These are phyloP conservation scores for Filosporella fistucella DNA, from an alignment of 495 filamentous ascomycete genomes.

Conservation along the genomic window DNA sequence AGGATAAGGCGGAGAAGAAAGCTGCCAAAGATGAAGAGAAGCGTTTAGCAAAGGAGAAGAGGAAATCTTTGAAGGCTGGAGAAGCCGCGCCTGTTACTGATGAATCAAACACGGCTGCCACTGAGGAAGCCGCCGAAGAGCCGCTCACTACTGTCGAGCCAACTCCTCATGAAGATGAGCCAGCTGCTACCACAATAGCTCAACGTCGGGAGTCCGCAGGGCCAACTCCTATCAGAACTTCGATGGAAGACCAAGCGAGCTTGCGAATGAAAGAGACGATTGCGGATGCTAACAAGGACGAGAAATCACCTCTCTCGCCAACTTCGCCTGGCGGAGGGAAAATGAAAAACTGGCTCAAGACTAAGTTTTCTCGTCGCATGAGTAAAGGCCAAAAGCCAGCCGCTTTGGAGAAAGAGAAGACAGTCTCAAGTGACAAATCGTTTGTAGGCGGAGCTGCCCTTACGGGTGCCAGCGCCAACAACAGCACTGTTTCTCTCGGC, in stretches of 20 bases:
- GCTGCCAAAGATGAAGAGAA: slow-evolving; percentile 46
- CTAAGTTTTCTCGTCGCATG: slow-evolving; percentile 41
- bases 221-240: slow-evolving; percentile 18
- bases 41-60: slow-evolving; percentile 21
- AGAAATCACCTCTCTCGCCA: slow-evolving; percentile 11
- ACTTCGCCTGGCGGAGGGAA: slow-evolving; percentile 24
- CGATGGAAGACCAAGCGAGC: slow-evolving; percentile 20
- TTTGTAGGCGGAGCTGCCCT: slow-evolving; percentile 46
- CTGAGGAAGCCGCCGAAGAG: neutral
- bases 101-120: neutral
- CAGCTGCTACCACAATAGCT: neutral
- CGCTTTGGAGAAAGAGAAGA: slow-evolving; percentile 25
- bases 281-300: slow-evolving; percentile 24
- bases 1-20: slow-evolving; percentile 48
- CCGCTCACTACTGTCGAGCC: neutral
- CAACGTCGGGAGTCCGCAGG: slow-evolving; percentile 5
- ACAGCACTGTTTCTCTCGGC: slow-evolving; percentile 25
- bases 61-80: slow-evolving; percentile 13
- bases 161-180: neutral
- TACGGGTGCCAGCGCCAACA: slow-evolving; percentile 27
- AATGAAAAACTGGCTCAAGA: slow-evolving; percentile 59
- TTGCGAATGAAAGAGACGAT: slow-evolving; percentile 22
- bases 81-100: neutral
- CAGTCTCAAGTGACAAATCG: slow-evolving; percentile 21
- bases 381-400: slow-evolving; percentile 29